A percentile compares a stretch with the other conserved stretches of the same genome.
These are phyloP conservation scores for Tetragonia tetragonoides DNA, from an alignment of 148 eudicot species.

Conservation along the genomic window DNA sequence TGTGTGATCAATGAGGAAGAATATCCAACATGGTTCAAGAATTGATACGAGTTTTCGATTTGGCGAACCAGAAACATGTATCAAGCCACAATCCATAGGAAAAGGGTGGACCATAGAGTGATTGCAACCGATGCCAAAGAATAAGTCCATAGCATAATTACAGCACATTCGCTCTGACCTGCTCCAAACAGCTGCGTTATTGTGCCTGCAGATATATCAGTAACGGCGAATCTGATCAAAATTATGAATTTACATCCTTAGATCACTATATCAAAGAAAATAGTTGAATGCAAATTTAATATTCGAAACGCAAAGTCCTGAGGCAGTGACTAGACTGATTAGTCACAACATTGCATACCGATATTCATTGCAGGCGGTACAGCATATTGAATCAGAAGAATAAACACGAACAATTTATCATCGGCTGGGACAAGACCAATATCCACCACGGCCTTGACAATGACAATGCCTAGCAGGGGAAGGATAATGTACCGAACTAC, in stretches of 20 bases:
- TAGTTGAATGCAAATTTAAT: too few relatives aligned
- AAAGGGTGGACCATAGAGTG: conserved; percentile 41
- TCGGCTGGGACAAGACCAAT: conserved; percentile 41
- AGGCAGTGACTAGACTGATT: too few relatives aligned
- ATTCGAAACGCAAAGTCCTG: too few relatives aligned
- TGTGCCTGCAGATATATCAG: conserved; percentile 25
- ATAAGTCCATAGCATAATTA: conserved; percentile 45
- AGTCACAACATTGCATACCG: conserved; percentile 34
- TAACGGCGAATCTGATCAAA: too few relatives aligned
- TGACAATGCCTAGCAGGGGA: conserved; percentile 56
- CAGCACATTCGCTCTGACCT: conserved; percentile 43
- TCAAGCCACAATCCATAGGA: conserved; percentile 35
- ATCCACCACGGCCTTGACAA: conserved; percentile 51
- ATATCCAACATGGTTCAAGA: too few relatives aligned
- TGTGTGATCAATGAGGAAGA: too few relatives aligned
- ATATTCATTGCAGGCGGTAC: conserved; percentile 93
- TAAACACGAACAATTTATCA: conserved; percentile 65
- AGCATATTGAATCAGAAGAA: conserved; percentile 75
- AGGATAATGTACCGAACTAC: conserved; percentile 52
- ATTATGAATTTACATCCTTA: too few relatives aligned
- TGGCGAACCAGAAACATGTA: not conserved
- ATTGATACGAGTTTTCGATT: too few relatives aligned
- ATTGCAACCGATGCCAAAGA: conserved; percentile 36
- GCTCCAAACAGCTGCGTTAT: conserved; percentile 46
- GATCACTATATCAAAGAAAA: too few relatives aligned